phyloP scores from a whole-genome alignment of 768 basidiomycete species.

The Trametes cingulata region DNA sequence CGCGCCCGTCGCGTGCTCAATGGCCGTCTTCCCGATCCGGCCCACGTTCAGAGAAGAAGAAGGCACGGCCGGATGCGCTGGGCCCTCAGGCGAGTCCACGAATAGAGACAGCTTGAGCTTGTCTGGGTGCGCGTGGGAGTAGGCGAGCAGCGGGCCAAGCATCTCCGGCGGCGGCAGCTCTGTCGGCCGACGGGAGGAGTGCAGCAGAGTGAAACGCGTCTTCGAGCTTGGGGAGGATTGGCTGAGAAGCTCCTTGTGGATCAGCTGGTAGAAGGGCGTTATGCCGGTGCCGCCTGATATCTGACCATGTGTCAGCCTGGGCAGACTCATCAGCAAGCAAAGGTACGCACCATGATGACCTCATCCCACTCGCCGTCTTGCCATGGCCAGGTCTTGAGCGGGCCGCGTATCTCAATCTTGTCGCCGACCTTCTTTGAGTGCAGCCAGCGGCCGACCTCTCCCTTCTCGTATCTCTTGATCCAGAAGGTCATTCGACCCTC shows the following conservation, averaged over 20 bases:
- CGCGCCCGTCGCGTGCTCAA: conserved; percentile 45
- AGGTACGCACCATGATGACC: conserved; percentile 63
- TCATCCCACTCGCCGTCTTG: conserved; percentile 71
- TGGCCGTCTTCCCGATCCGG: conserved; percentile 51
- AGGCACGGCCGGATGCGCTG: conserved; percentile 20
- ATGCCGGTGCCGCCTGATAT: conserved; percentile 89
- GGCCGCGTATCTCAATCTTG: conserved; percentile 73
- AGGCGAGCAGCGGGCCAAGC: conserved; percentile 50
- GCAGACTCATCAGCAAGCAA: neutral
- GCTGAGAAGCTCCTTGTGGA: conserved; percentile 52
- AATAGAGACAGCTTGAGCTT: conserved; percentile 60
- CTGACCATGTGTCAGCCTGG: conserved; percentile 38
- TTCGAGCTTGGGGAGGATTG: conserved; percentile 23
- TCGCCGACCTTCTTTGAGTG: conserved; percentile 70
- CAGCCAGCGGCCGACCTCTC: conserved; percentile 84
- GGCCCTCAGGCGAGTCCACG: conserved; percentile 48
- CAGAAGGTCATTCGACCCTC: conserved; percentile 72
- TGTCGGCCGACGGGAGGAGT: conserved; percentile 59
- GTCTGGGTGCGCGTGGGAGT: conserved; percentile 54
- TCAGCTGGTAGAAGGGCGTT: conserved; percentile 80
- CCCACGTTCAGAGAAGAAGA: conserved; percentile 43
- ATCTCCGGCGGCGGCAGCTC: conserved; percentile 73
- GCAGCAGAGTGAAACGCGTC: conserved; percentile 72
- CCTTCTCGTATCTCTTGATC: conserved; percentile 77
- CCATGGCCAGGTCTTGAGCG: conserved; percentile 65